Conservation (phyloP, 179 eudicot genomes). For the Amaranthus tricolor region DNA sequence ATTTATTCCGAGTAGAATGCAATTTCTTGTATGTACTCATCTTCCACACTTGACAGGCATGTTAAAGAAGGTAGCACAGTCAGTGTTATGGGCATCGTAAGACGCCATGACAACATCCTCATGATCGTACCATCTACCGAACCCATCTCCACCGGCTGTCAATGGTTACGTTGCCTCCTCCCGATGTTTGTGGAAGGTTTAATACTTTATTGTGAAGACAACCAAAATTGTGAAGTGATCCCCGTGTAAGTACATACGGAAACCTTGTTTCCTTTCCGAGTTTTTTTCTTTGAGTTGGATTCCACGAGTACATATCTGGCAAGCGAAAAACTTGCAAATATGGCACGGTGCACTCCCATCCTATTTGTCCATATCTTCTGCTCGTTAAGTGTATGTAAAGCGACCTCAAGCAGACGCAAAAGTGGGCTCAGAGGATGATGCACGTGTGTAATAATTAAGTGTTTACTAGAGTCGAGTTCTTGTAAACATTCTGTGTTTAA, state of each 20-base stretch:
- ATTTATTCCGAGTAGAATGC: no score
- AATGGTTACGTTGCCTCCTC: slow-evolving; percentile 78
- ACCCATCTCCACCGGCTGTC: slow-evolving; percentile 71
- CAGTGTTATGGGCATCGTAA: slow-evolving; percentile 85
- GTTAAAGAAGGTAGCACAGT: slow-evolving; percentile 95
- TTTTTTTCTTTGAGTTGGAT: slow-evolving; percentile 7
- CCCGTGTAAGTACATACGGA: slow-evolving; percentile 50
- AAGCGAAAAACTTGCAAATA: slow-evolving; percentile 6
- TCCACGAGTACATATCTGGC: slow-evolving; percentile 32
- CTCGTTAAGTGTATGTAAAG: slow-evolving; percentile 27
- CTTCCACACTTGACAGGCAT: slow-evolving; percentile 43
- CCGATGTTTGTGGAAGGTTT: slow-evolving; percentile 82
- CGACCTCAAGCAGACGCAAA: slow-evolving; percentile 20
- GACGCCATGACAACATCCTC: slow-evolving; percentile 79
- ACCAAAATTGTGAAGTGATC: slow-evolving; percentile 71
- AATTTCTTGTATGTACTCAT: neutral
- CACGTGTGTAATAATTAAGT: slow-evolving; percentile 28
- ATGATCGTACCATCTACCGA: slow-evolving; percentile 94
- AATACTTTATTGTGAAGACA: slow-evolving; percentile 72
- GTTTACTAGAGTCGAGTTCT: slow-evolving; percentile 20
- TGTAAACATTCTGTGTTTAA: slow-evolving; percentile 24
- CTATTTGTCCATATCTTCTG: slow-evolving; percentile 27
- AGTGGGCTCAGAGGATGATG: slow-evolving; percentile 18
- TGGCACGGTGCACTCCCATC: neutral
- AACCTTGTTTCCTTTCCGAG: slow-evolving; percentile 1